Evolutionary conservation across 2,329 filamentous ascomycete species (phyloP).

Genomic region (Tolypocladium album): DNA sequence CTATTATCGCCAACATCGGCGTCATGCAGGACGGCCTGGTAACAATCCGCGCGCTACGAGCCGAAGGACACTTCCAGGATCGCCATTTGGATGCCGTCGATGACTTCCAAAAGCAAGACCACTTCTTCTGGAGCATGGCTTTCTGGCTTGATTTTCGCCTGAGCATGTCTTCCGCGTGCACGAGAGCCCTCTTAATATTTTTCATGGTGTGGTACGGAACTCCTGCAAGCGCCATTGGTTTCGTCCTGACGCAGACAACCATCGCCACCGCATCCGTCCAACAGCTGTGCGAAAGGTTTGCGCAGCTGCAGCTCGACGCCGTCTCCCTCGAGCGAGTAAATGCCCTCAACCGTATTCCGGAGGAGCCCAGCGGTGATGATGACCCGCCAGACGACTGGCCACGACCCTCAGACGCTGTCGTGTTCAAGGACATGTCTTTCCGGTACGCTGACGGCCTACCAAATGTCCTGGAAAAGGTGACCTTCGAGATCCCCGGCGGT

Average conservation of each 20-base stretch:
- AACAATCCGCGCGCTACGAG: constrained; percentile 75
- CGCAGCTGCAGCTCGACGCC: constrained; percentile 82
- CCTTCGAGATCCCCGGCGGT: constrained; percentile 59
- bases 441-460: constrained; percentile 71
- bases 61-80: constrained; percentile 68
- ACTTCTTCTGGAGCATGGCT: constrained; percentile 88
- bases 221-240: constrained; percentile 69
- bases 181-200: constrained; percentile 62
- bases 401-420: constrained; percentile 56
- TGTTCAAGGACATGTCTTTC: constrained; percentile 68
- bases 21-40: constrained; percentile 76
- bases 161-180: constrained; percentile 46
- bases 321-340: constrained; percentile 82
- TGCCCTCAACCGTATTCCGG: constrained; percentile 67
- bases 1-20: constrained; percentile 86
- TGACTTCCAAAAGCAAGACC: constrained; percentile 87
- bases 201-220: constrained; percentile 67
- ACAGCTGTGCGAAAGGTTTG: constrained; percentile 66
- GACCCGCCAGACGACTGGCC: constrained; percentile 71
- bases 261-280: constrained; percentile 25
- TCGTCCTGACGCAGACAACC: constrained; percentile 54
- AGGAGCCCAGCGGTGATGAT: constrained; percentile 58
- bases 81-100: constrained; percentile 74
- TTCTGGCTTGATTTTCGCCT: constrained; percentile 79
- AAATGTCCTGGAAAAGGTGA: constrained; percentile 57